Evolutionary conservation across 2,329 filamentous ascomycete species (phyloP).

Genomic region (Trichoderma gracile): DNA sequence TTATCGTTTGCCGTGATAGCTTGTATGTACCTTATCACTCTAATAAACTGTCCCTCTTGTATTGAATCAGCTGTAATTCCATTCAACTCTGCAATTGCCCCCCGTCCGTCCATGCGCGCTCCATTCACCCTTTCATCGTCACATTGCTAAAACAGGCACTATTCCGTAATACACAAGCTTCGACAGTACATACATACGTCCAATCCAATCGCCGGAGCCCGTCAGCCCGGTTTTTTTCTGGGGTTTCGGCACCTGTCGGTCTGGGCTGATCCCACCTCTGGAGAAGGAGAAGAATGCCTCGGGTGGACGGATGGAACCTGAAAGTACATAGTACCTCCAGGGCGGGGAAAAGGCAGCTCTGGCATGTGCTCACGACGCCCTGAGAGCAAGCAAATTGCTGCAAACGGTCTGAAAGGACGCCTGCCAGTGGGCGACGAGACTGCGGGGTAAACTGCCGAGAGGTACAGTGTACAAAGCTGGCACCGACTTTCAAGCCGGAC

Average conservation of each 20-base stretch:
- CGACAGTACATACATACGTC: too few relatives aligned
- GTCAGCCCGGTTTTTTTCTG: slow-evolving; percentile 6
- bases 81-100: too few relatives aligned
- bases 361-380: slow-evolving; percentile 14
- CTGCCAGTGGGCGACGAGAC: neutral
- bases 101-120: neutral
- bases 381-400: too few relatives aligned
- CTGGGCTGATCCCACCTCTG: slow-evolving; percentile 23
- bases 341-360: slow-evolving; percentile 1
- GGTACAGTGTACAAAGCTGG: slow-evolving; percentile 2
- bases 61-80: too few relatives aligned
- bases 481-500: neutral
- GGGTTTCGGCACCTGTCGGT: slow-evolving; percentile 39
- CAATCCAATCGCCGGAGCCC: neutral
- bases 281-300: slow-evolving; percentile 30
- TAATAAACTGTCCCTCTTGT: too few relatives aligned
- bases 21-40: too few relatives aligned
- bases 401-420: neutral
- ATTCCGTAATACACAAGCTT: too few relatives aligned
- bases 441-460: slow-evolving; percentile 21
- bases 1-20: too few relatives aligned
- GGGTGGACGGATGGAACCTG: slow-evolving; percentile 36
- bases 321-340: neutral
- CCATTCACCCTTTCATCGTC: slow-evolving; percentile 3
- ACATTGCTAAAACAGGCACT: too few relatives aligned